Percentiles rank a stretch among this genome's conserved stretches.
phyloP scores from a whole-genome alignment of 2,329 filamentous ascomycete genomes.

The Colletotrichum camelliae region DNA sequence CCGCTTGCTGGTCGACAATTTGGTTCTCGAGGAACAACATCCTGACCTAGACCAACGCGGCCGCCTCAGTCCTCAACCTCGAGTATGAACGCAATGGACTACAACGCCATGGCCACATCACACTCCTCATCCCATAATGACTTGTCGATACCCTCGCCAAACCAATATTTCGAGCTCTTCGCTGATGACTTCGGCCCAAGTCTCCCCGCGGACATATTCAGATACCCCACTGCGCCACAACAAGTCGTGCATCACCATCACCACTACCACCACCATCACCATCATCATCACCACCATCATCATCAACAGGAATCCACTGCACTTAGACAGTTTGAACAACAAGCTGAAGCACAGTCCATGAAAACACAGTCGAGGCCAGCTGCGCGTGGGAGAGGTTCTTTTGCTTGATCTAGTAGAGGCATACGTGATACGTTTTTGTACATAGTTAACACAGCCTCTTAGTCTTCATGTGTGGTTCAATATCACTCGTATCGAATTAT shows the following conservation, averaged over 20 bases:
- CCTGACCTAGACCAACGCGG: background rate
- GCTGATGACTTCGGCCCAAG: background rate
- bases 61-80: background rate
- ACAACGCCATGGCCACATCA: background rate
- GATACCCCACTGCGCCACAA: background rate
- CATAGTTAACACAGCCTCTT: background rate
- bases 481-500: background rate
- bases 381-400: background rate
- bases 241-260: background rate
- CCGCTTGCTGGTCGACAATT: background rate
- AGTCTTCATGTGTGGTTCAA: background rate
- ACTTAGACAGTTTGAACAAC: background rate
- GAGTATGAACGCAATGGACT: background rate
- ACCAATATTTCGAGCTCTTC: background rate
- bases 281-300: slow-evolving; percentile 6
- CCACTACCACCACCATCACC: slow-evolving; percentile 5
- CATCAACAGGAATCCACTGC: background rate
- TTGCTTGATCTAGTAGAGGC: background rate
- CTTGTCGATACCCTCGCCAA: background rate
- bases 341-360: background rate
- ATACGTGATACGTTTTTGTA: background rate
- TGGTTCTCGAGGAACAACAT: background rate
- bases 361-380: background rate
- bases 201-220: background rate
- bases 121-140: background rate